phyloP scores from a whole-genome alignment of 805 yeast genomes.

The Yarrowia porcina region DNA sequence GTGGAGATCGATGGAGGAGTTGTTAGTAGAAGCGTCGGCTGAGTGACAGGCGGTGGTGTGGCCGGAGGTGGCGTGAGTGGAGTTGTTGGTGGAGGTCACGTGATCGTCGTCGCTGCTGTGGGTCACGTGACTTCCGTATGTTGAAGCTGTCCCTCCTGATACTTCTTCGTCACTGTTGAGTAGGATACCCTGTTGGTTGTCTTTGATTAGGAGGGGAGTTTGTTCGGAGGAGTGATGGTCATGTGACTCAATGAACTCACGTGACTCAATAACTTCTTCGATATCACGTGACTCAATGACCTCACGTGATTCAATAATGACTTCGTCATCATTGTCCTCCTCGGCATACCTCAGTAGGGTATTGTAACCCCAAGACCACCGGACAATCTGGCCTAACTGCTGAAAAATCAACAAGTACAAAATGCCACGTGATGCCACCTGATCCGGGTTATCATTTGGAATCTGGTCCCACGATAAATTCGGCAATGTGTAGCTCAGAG shows the following conservation, averaged over 20 bases:
- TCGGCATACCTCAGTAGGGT: constrained; percentile 41
- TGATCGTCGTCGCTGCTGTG: neutral
- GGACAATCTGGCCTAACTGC: constrained; percentile 61
- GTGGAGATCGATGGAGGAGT: neutral
- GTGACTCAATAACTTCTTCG: neutral
- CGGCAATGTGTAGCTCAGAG: constrained; percentile 60
- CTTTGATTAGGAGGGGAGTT: neutral
- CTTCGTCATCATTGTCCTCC: neutral
- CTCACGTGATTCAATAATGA: neutral
- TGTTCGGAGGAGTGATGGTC: neutral
- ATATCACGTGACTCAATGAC: neutral
- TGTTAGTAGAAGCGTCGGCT: neutral
- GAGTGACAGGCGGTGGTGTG: constrained; percentile 1
- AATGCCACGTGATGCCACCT: constrained; percentile 60
- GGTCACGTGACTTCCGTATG: neutral
- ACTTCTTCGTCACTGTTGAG: constrained; percentile 1
- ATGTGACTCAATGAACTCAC: neutral
- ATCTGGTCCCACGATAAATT: constrained; percentile 57
- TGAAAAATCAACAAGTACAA: constrained; percentile 59
- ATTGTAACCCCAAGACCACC: constrained; percentile 75
- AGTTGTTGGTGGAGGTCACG: too few species aligned
- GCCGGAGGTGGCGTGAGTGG: neutral
- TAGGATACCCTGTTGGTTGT: neutral
- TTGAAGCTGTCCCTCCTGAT: neutral
- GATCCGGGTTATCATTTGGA: constrained; percentile 51